These are phyloP conservation scores for Castanopsis chinensis DNA, from an alignment of 306 rosid species.

Conservation along the genomic window DNA sequence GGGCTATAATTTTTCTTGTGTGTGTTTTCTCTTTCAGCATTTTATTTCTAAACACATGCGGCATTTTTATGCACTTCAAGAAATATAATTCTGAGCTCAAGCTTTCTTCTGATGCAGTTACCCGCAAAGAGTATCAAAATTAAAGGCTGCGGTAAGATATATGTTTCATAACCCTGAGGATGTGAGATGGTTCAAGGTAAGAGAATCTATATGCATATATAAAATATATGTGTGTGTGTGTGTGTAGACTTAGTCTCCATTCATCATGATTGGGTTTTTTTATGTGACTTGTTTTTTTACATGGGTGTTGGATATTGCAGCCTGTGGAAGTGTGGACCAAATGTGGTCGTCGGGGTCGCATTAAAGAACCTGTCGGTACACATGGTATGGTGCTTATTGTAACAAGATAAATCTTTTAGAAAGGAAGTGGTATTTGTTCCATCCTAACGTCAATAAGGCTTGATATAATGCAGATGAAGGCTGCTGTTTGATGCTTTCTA, in stretches of 20 bases:
- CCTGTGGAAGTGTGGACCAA: slow-evolving; percentile 90
- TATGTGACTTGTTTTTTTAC: slow-evolving; percentile 5
- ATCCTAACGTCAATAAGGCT: neutral
- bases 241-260: neutral
- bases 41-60: neutral
- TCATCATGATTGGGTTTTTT: slow-evolving; percentile 11
- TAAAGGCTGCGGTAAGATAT: slow-evolving; percentile 74
- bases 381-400: slow-evolving; percentile 59
- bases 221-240: neutral
- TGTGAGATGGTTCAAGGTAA: slow-evolving; percentile 92
- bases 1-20: neutral
- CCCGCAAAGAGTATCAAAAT: slow-evolving; percentile 91
- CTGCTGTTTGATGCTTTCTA: neutral
- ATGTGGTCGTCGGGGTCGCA: slow-evolving; percentile 87
- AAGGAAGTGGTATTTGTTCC: neutral
- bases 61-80: neutral
- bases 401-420: neutral
- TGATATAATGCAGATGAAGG: slow-evolving; percentile 1
- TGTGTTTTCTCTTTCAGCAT: neutral
- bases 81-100: neutral
- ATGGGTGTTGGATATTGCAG: slow-evolving; percentile 52
- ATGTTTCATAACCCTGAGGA: slow-evolving; percentile 97
- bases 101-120: slow-evolving; percentile 61
- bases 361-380: slow-evolving; percentile 95
- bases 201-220: slow-evolving; percentile 8